Conservation (phyloP, 768 basidiomycete species). For the Mycena venus region DNA sequence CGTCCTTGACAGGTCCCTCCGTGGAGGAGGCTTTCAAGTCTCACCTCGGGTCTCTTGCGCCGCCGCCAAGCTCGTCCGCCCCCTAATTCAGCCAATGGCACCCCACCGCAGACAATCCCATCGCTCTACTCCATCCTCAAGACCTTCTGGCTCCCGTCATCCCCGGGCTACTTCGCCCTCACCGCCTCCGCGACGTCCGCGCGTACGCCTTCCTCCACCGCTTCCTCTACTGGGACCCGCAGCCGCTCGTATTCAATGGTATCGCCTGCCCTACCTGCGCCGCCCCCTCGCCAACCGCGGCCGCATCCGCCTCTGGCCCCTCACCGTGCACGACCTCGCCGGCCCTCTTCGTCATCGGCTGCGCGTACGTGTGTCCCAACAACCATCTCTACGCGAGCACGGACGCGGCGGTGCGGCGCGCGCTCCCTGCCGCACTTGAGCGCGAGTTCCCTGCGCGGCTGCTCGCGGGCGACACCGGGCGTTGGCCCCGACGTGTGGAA, state of each 20-base stretch:
- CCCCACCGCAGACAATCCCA: conserved; percentile 64
- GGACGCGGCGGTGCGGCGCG: conserved; percentile 77
- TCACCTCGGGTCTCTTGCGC: conserved; percentile 74
- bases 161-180: conserved; percentile 81
- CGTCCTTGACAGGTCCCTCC: conserved; percentile 69
- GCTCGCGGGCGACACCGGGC: conserved; percentile 70
- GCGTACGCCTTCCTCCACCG: conserved; percentile 81
- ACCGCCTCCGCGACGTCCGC: conserved; percentile 76
- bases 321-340: conserved; percentile 85
- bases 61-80: conserved; percentile 53
- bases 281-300: conserved; percentile 75
- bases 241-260: conserved; percentile 86
- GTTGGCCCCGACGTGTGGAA: conserved; percentile 78
- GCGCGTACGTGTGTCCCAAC: conserved; percentile 79
- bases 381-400: conserved; percentile 80
- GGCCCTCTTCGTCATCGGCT: conserved; percentile 89
- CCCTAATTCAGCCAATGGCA: conserved; percentile 38
- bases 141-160: conserved; percentile 88
- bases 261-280: conserved; percentile 80
- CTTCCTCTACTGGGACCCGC: conserved; percentile 91
- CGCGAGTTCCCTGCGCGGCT: conserved; percentile 82
- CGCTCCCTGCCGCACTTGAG: conserved; percentile 74
- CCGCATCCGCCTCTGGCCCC: conserved; percentile 78
- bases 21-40: conserved; percentile 86
- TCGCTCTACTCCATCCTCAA: conserved; percentile 82